Evolutionary conservation across 805 yeast genomes (phyloP).

Genomic region (Schwanniomyces occidentalis): DNA sequence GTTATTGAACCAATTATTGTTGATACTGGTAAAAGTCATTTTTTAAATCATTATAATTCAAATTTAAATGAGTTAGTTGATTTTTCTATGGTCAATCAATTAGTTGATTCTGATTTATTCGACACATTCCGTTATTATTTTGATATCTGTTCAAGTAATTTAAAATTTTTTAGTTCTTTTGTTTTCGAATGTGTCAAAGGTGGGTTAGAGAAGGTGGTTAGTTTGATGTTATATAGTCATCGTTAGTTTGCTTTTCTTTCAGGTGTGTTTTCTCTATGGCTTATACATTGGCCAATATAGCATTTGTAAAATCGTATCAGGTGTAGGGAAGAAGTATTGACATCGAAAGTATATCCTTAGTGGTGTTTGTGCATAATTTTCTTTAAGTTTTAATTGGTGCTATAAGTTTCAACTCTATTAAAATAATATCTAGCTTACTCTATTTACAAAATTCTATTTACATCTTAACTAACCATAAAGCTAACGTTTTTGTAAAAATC

Average conservation of each 20-base stretch:
- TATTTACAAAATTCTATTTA: conserved; percentile 1
- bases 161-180: conserved; percentile 13
- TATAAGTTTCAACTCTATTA: too few species aligned
- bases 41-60: background rate
- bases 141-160: conserved; percentile 4
- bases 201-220: conserved; percentile 25
- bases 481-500: conserved; percentile 75
- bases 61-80: background rate
- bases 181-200: conserved; percentile 20
- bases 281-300: too few species aligned
- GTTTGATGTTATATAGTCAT: conserved; percentile 5
- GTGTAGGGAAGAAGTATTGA: too few species aligned
- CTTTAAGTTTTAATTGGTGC: background rate
- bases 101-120: conserved; percentile 5
- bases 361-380: too few species aligned
- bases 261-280: conserved; percentile 1
- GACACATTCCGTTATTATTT: conserved; percentile 6
- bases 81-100: background rate
- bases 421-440: too few species aligned
- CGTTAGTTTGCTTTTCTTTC: background rate
- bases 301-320: too few species aligned
- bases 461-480: conserved; percentile 50
- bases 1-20: conserved; percentile 1
- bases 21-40: conserved; percentile 1
- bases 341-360: too few species aligned